Percentiles rank a stretch among this genome's conserved stretches.
Conservation (phyloP, 2,329 filamentous ascomycete genomes). For the Teratosphaeria zuluensis region DNA sequence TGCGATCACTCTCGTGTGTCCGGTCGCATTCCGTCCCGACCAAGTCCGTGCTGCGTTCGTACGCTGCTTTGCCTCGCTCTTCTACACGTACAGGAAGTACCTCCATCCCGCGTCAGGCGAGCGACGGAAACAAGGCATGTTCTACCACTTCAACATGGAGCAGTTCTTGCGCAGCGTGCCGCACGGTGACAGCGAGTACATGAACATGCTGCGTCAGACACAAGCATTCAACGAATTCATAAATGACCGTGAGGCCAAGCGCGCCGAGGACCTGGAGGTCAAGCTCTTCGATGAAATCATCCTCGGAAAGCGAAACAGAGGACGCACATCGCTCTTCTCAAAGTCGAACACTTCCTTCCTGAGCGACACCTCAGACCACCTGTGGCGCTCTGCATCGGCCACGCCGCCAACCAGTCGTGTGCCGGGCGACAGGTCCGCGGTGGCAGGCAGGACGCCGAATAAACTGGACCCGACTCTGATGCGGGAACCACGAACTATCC, state of each 20-base stretch:
- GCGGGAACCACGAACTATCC: conserved; percentile 83
- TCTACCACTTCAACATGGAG: conserved; percentile 58
- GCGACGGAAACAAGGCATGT: conserved; percentile 52
- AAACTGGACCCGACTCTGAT: conserved; percentile 79
- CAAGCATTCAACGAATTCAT: conserved; percentile 63
- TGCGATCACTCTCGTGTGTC: conserved; percentile 55
- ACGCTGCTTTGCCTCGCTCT: conserved; percentile 57
- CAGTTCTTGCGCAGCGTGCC: conserved; percentile 56
- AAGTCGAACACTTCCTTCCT: conserved; percentile 56
- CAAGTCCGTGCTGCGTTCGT: conserved; percentile 60
- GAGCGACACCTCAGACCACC: conserved; percentile 63
- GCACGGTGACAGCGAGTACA: conserved; percentile 54
- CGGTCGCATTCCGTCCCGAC: conserved; percentile 56
- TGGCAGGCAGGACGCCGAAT: conserved; percentile 58
- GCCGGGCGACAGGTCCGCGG: conserved; percentile 49
- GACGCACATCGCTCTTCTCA: conserved; percentile 55
- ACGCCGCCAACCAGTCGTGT: conserved; percentile 46
- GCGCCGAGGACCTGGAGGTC: conserved; percentile 53
- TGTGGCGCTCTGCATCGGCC: conserved; percentile 61
- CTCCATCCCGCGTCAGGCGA: conserved; percentile 50
- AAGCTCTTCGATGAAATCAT: conserved; percentile 79
- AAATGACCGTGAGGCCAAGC: conserved; percentile 60
- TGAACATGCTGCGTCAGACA: conserved; percentile 53
- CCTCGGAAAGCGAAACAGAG: conserved; percentile 63
- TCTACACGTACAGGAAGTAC: conserved; percentile 60